Evolutionary conservation across 2,329 filamentous ascomycete species (phyloP).

Genomic region (Diplodia intermedia): DNA sequence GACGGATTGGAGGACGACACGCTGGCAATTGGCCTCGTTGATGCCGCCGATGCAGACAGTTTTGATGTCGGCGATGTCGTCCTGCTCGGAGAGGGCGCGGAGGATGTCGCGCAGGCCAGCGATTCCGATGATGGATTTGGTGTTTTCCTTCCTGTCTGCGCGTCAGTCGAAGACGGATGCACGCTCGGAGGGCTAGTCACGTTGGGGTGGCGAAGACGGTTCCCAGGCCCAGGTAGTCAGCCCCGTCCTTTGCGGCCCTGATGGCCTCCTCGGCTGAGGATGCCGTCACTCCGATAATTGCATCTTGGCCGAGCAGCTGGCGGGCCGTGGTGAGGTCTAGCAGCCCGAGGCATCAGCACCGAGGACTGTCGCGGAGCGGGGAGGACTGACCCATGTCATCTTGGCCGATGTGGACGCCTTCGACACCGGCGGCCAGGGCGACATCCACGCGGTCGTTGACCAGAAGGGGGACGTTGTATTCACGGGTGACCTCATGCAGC

Average conservation of each 20-base stretch:
- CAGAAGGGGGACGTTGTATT: slow-evolving; percentile 76
- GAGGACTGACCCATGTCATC: slow-evolving; percentile 76
- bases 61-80: slow-evolving; percentile 38
- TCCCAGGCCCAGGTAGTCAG: slow-evolving; percentile 89
- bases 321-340: slow-evolving; percentile 70
- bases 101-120: slow-evolving; percentile 74
- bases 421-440: slow-evolving; percentile 81
- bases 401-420: slow-evolving; percentile 94
- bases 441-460: slow-evolving; percentile 96
- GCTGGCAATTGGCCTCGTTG: slow-evolving; percentile 75
- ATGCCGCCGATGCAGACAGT: slow-evolving; percentile 90
- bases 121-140: slow-evolving; percentile 79
- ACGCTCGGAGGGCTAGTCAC: slow-evolving; percentile 46
- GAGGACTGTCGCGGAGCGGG: neutral
- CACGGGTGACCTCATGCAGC: slow-evolving; percentile 74
- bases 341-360: slow-evolving; percentile 21
- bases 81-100: slow-evolving; percentile 60
- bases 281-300: slow-evolving; percentile 90
- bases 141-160: slow-evolving; percentile 77
- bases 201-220: slow-evolving; percentile 87
- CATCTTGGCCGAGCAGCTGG: slow-evolving; percentile 72
- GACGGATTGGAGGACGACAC: slow-evolving; percentile 74
- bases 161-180: neutral
- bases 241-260: slow-evolving; percentile 74
- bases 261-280: slow-evolving; percentile 75